A percentile compares a stretch with the other conserved stretches of the same genome.
These are phyloP conservation scores for Solanum chilense DNA, from an alignment of 257 asterid genomes.

Conservation along the genomic window DNA sequence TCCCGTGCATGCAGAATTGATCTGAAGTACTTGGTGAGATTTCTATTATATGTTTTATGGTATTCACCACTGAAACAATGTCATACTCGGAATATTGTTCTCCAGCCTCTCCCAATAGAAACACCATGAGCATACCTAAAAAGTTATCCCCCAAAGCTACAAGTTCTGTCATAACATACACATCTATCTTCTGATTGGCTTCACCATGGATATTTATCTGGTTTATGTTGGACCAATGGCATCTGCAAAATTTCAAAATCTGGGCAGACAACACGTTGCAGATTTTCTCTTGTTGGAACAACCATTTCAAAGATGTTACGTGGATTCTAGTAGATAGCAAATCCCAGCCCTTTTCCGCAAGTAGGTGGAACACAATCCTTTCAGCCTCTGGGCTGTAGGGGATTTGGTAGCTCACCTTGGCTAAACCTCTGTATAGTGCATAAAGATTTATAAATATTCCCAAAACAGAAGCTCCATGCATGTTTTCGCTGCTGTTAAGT, in stretches of 20 bases:
- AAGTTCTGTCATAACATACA: constrained; percentile 53
- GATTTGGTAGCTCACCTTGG: constrained; percentile 69
- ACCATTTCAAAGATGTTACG: constrained; percentile 63
- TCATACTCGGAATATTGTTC: constrained; percentile 43
- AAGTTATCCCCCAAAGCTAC: constrained; percentile 54
- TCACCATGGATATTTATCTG: constrained; percentile 16
- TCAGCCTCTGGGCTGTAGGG: constrained; percentile 91
- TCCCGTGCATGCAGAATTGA: constrained; percentile 59
- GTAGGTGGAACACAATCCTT: constrained; percentile 47
- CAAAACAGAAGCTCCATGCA: constrained; percentile 24
- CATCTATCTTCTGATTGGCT: constrained; percentile 24
- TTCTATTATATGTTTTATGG: constrained; percentile 38
- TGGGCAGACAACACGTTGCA: constrained; percentile 51
- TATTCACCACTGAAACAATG: constrained; percentile 40
- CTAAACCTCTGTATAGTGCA: constrained; percentile 68
- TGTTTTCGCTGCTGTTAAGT: constrained; percentile 45
- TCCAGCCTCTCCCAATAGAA: constrained; percentile 45
- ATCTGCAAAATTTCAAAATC: constrained; percentile 52
- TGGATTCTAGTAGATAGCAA: constrained; percentile 58
- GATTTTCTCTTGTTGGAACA: constrained; percentile 88
- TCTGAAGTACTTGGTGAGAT: constrained; percentile 66
- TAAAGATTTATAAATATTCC: constrained; percentile 57
- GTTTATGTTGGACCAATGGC: constrained; percentile 18
- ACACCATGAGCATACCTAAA: constrained; percentile 39
- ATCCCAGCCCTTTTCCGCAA: constrained; percentile 71